These are phyloP conservation scores for Phialocephala sp. DNA, from an alignment of 2,329 filamentous ascomycete species.

Conservation along the genomic window DNA sequence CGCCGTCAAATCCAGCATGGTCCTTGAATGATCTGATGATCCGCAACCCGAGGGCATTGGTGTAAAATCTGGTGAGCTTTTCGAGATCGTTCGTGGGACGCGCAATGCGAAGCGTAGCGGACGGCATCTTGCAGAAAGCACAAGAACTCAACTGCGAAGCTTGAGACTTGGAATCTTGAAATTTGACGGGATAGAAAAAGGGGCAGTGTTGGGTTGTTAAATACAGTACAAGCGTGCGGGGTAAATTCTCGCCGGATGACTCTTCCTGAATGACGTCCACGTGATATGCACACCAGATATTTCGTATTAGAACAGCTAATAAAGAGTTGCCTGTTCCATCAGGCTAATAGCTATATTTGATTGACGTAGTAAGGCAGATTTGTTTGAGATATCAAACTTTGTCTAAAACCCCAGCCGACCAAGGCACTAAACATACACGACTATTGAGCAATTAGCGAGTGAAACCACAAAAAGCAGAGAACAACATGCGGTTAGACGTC, in stretches of 20 bases:
- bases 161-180: background rate
- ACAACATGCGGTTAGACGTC: no score
- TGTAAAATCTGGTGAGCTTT: constrained; percentile 50
- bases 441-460: background rate
- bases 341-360: no score
- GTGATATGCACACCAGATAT: background rate
- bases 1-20: constrained; percentile 49
- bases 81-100: constrained; percentile 49
- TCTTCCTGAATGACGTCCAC: background rate
- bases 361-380: no score
- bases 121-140: background rate
- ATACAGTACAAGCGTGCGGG: background rate
- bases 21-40: constrained; percentile 44
- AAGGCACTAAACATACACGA: background rate
- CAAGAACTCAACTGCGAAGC: background rate
- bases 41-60: constrained; percentile 48
- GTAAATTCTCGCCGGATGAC: background rate
- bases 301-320: background rate
- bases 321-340: no score
- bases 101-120: constrained; percentile 47
- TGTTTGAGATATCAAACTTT: no score
- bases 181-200: background rate
- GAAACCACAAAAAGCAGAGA: background rate
- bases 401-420: no score
- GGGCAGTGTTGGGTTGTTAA: background rate